Conservation (phyloP, 345 rosid species). For the Reutealis trisperma region DNA sequence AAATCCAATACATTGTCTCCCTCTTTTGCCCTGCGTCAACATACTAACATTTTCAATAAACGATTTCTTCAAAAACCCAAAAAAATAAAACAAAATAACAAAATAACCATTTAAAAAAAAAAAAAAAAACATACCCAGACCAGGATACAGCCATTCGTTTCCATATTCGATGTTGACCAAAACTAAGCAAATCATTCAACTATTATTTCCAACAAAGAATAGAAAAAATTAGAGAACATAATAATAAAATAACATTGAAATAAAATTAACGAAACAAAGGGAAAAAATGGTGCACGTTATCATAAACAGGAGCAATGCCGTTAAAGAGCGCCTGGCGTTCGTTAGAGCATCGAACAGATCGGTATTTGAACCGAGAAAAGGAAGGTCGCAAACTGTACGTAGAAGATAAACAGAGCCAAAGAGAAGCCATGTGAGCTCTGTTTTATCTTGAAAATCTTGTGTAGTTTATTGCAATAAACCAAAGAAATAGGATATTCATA, state of each 20-base stretch:
- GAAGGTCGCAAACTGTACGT: neutral
- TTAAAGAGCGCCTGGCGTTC: slow-evolving; percentile 68
- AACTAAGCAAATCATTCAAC: slow-evolving; percentile 80
- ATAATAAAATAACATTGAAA: neutral
- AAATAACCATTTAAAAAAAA: neutral
- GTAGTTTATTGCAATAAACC: too few species aligned
- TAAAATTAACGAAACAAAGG: neutral
- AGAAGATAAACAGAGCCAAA: slow-evolving; percentile 25
- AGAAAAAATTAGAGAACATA: neutral
- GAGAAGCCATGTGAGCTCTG: slow-evolving; percentile 31
- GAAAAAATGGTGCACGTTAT: slow-evolving; percentile 43
- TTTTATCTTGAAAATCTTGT: neutral
- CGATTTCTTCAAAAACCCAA: neutral
- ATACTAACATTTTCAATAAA: neutral
- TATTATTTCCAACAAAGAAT: slow-evolving; percentile 17
- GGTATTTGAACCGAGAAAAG: slow-evolving; percentile 7
- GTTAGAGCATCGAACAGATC: slow-evolving; percentile 36
- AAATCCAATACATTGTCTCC: slow-evolving; percentile 76
- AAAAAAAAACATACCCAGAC: slow-evolving; percentile 39
- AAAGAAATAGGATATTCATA: too few species aligned
- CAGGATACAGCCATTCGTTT: slow-evolving; percentile 85
- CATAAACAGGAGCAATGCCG: slow-evolving; percentile 85
- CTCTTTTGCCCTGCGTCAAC: slow-evolving; percentile 53
- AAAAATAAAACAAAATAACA: neutral
- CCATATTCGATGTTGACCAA: slow-evolving; percentile 91